These are phyloP conservation scores for Luffa aegyptiaca DNA, from an alignment of 306 rosid genomes.

Conservation along the genomic window DNA sequence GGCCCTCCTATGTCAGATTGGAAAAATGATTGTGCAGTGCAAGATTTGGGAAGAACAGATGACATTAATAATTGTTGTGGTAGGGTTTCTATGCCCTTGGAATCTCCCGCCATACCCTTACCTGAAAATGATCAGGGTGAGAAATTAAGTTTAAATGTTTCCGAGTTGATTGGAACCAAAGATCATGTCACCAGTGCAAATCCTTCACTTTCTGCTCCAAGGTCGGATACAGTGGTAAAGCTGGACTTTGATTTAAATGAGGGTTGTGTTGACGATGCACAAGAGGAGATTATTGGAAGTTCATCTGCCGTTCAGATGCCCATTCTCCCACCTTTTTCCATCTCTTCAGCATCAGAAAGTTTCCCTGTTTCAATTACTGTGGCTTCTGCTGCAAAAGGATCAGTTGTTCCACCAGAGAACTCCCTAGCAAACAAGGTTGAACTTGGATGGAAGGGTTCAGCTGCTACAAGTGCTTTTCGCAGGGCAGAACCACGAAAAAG, in stretches of 20 bases:
- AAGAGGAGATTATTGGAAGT: constrained; percentile 40
- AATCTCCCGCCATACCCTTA: constrained; percentile 1
- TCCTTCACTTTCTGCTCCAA: constrained; percentile 15
- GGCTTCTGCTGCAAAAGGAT: constrained; percentile 88
- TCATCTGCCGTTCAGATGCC: constrained; percentile 31
- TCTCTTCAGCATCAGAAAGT: constrained; percentile 48
- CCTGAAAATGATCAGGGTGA: constrained; percentile 21
- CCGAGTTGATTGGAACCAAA: constrained; percentile 18
- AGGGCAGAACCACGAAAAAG: constrained; percentile 87
- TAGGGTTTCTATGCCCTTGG: constrained; percentile 1
- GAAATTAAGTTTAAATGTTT: constrained; percentile 8
- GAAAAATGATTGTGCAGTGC: constrained; percentile 7
- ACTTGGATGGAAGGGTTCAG: constrained; percentile 97
- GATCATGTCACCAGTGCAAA: background rate
- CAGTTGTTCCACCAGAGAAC: constrained; percentile 65
- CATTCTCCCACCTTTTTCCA: constrained; percentile 29
- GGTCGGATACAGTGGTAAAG: constrained; percentile 36
- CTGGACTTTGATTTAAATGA: constrained; percentile 90
- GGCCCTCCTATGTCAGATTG: background rate
- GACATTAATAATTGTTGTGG: constrained; percentile 5
- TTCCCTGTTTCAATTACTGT: constrained; percentile 71
- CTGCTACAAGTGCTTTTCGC: constrained; percentile 94
- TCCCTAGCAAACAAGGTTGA: constrained; percentile 53
- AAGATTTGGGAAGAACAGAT: constrained; percentile 17
- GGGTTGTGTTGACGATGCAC: constrained; percentile 71